Base-by-base conservation (phyloP, 768 basidiomycete species). In the Tulasnella sp. region DNA sequence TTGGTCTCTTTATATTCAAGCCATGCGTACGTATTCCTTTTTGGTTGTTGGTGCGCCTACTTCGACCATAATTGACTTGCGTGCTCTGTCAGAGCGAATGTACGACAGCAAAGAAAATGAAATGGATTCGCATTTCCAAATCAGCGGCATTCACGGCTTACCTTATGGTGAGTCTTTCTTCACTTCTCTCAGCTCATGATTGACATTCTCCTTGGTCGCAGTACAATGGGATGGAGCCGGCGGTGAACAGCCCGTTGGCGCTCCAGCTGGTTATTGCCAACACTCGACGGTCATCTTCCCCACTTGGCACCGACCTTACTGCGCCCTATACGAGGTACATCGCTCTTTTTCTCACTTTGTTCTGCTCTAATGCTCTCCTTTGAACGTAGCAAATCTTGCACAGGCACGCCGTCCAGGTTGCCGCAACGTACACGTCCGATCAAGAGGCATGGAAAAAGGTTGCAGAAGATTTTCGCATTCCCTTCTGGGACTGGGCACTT, bases 281-380 rank as follows among this genome's bases (percentile, higher is more conserved):
- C 74, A 75, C 20, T 88, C 88, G n/a, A 88, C 88, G 4, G n/a
- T 42, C 37, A 34, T 50, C 74, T 91, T 91, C 86, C 90, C 90
- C 14, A 90, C 89, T 3, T 91, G 89, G 89, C 90, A 91, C 82
- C 85, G 90, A 76, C 89, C 90, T 1, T 91, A 91, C 81, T 84
- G 90, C 40, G 83, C 87, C 42, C 84, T 90, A 1, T 88, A 87
- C 80, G 90, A 91, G 86, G 90, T 90, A 69, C 18, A 85, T 81
- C 16, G 85, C 80, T 60, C 18, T 37, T 34, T 18, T 22, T 8
- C 28, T 54, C n/a, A n/a, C 54, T n/a, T n/a, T 54, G 22, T 54
- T 9, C 12, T 54, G 24, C 54, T 54, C 24, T 54, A 24, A 54
- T n/a, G 6, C 11, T 11, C 54, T 5, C 24, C 20, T 40, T 69